Percentiles rank a stretch among this genome's conserved stretches.
phyloP scores from a whole-genome alignment of 2,329 filamentous ascomycete species.

The Apiospora kogelbergensis region DNA sequence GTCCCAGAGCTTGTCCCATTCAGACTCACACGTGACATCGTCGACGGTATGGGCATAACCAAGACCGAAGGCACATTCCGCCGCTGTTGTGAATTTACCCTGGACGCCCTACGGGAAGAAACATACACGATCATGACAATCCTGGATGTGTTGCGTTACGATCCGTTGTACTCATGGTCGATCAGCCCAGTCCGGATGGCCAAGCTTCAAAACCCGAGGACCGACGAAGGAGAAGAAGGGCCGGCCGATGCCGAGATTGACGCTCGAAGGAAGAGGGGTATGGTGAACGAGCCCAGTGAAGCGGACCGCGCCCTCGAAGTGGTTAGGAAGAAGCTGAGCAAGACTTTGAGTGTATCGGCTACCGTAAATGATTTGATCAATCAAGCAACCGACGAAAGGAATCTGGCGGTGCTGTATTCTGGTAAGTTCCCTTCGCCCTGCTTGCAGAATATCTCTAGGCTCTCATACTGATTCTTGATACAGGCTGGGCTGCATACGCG shows the following conservation, averaged over 20 bases:
- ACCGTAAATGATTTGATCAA: constrained; percentile 98
- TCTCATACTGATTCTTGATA: constrained; percentile 15
- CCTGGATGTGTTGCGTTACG: constrained; percentile 94
- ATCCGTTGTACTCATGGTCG: constrained; percentile 95
- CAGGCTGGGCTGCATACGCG: constrained; percentile 45
- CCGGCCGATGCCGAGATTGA: constrained; percentile 40
- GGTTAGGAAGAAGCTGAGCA: constrained; percentile 93
- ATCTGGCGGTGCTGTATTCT: constrained; percentile 86
- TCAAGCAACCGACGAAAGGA: constrained; percentile 88
- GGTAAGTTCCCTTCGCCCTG: constrained; percentile 48
- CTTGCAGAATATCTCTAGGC: not conserved
- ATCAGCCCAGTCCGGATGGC: constrained; percentile 70
- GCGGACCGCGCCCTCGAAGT: constrained; percentile 90
- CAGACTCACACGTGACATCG: constrained; percentile 87
- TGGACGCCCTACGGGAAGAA: constrained; percentile 92
- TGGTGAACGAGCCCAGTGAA: constrained; percentile 64
- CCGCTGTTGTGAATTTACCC: constrained; percentile 96
- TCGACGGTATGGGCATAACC: constrained; percentile 95
- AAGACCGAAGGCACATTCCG: constrained; percentile 95
- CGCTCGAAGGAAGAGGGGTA: constrained; percentile 36
- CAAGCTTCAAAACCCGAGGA: constrained; percentile 63
- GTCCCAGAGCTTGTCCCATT: constrained; percentile 97
- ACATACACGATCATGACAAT: constrained; percentile 98
- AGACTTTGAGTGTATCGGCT: constrained; percentile 89
- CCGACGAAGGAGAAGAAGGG: constrained; percentile 40